Evolutionary conservation across 1,139 yeast species (phyloP).

Genomic region (Scheffersomyces stambukii): DNA sequence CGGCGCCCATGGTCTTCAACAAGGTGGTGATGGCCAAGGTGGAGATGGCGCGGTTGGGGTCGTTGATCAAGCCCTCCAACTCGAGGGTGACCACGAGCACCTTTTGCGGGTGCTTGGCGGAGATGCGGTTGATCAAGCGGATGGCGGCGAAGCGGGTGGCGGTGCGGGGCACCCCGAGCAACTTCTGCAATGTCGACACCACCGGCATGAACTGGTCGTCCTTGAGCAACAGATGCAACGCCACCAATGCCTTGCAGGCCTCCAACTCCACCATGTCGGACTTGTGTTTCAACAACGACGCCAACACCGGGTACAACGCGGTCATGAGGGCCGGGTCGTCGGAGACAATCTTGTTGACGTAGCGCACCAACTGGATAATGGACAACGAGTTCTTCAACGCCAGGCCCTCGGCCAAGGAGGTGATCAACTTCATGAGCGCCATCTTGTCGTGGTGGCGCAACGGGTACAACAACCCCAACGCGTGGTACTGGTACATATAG

Average conservation of each 20-base stretch:
- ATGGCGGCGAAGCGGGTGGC: slow-evolving; percentile 92
- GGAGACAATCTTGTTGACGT: slow-evolving; percentile 63
- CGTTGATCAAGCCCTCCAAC: slow-evolving; percentile 82
- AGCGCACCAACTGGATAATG: slow-evolving; percentile 79
- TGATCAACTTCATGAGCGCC: slow-evolving; percentile 89
- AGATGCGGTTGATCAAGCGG: slow-evolving; percentile 80
- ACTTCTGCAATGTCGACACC: slow-evolving; percentile 66
- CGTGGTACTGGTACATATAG: slow-evolving; percentile 91
- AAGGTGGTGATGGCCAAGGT: slow-evolving; percentile 97
- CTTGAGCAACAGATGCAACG: slow-evolving; percentile 52
- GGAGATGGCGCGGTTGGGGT: slow-evolving; percentile 87
- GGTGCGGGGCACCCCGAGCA: slow-evolving; percentile 84
- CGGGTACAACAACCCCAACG: slow-evolving; percentile 84
- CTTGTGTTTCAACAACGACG: slow-evolving; percentile 73
- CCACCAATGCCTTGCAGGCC: slow-evolving; percentile 80
- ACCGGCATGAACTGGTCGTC: slow-evolving; percentile 65
- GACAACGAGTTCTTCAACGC: slow-evolving; percentile 73
- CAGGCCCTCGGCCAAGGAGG: slow-evolving; percentile 63
- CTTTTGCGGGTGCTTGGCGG: slow-evolving; percentile 76
- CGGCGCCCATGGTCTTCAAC: slow-evolving; percentile 89
- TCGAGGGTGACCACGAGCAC: slow-evolving; percentile 70
- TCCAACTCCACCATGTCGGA: slow-evolving; percentile 90
- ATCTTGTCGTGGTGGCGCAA: slow-evolving; percentile 88
- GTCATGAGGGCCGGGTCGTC: slow-evolving; percentile 54
- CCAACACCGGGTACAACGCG: slow-evolving; percentile 61